Conservation (phyloP, 371 early-diverging fungal genomes). For the Mortierella sp. region DNA sequence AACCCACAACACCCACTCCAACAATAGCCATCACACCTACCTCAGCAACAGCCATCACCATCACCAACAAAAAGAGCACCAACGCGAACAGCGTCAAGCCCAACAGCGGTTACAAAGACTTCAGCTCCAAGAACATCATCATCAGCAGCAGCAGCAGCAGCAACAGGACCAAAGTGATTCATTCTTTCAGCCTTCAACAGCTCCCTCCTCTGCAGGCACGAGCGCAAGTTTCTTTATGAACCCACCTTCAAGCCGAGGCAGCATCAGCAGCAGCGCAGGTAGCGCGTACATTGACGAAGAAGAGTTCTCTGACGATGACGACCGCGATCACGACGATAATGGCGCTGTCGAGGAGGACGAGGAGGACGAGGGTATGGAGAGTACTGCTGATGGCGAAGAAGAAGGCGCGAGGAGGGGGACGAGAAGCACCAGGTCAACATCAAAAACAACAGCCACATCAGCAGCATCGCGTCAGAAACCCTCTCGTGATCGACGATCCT, state of each 20-base stretch:
- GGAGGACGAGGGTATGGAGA: constrained; percentile 13
- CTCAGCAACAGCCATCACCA: neutral
- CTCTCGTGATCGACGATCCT: constrained; percentile 26
- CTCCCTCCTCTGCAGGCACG: neutral
- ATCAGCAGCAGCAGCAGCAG: constrained; percentile 3
- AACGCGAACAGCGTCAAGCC: constrained; percentile 12
- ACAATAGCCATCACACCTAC: neutral
- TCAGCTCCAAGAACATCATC: constrained; percentile 13
- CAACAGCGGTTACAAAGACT: constrained; percentile 23
- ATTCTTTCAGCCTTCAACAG: neutral
- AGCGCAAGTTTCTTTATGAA: neutral
- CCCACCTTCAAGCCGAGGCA: neutral
- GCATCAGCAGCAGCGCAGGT: constrained; percentile 4
- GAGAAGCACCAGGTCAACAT: neutral
- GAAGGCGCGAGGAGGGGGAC: neutral
- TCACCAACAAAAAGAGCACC: neutral
- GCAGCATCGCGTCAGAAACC: constrained; percentile 13
- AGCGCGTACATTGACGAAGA: neutral
- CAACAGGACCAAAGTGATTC: neutral
- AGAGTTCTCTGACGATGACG: constrained; percentile 4
- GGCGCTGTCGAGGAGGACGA: neutral
- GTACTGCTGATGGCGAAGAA: neutral
- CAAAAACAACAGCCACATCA: neutral
- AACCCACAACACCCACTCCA: neutral
- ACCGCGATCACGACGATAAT: constrained; percentile 11